Percentiles rank a stretch among this genome's conserved stretches.
These are phyloP conservation scores for Rhododendron williamsianum DNA, from an alignment of 148 eudicot genomes.

Conservation along the genomic window DNA sequence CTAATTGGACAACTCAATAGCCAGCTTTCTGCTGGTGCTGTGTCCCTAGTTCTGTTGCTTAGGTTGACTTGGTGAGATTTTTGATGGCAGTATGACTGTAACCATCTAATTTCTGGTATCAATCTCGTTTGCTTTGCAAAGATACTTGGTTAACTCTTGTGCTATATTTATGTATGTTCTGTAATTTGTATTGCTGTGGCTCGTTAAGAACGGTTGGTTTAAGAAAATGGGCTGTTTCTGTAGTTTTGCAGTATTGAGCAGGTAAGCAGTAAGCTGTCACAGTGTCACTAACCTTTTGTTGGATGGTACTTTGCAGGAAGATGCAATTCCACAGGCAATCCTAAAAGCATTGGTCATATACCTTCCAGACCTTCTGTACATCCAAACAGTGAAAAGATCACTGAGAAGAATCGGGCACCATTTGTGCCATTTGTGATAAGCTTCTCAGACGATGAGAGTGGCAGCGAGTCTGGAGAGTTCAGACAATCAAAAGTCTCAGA, in stretches of 20 bases:
- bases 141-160: background rate
- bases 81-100: background rate
- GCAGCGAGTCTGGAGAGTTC: slow-evolving; percentile 52
- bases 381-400: slow-evolving; percentile 26
- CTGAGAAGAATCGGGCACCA: slow-evolving; percentile 33
- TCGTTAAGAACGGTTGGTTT: background rate
- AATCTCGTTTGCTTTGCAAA: background rate
- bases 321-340: slow-evolving; percentile 15
- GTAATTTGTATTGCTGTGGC: background rate
- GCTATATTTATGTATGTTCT: background rate
- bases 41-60: background rate
- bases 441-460: slow-evolving; percentile 75
- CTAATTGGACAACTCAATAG: background rate
- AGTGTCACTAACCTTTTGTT: slow-evolving; percentile 6
- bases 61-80: background rate
- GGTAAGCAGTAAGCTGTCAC: background rate
- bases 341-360: slow-evolving; percentile 21
- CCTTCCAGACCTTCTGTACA: slow-evolving; percentile 21
- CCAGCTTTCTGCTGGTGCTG: background rate
- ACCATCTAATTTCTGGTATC: background rate
- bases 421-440: slow-evolving; percentile 59
- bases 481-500: slow-evolving; percentile 14
- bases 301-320: slow-evolving; percentile 30
- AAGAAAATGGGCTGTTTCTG: background rate
- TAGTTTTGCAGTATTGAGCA: background rate